A percentile compares a stretch with the other conserved stretches of the same genome.
Conservation (phyloP, 441 rosid species). For the Populus trichocarpa region DNA sequence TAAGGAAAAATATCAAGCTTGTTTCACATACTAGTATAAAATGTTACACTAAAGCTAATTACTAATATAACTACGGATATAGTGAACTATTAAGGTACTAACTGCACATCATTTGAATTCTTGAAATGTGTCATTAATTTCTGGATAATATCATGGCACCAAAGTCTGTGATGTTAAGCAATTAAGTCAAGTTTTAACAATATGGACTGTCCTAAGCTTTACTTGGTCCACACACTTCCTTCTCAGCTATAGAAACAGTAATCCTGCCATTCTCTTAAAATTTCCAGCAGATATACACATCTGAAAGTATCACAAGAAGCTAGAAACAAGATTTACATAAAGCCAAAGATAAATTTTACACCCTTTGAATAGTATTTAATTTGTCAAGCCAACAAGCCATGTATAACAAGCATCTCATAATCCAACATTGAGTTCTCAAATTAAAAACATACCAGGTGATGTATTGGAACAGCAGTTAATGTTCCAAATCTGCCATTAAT, state of each 20-base stretch:
- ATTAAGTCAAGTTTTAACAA: neutral
- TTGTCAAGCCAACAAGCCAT: neutral
- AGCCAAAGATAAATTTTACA: neutral
- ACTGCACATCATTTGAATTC: neutral
- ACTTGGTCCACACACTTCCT: neutral
- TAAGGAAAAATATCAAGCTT: neutral
- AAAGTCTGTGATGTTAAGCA: neutral
- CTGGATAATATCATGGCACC: neutral
- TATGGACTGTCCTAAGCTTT: neutral
- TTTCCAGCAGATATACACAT: neutral
- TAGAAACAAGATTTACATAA: neutral
- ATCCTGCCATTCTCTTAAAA: neutral
- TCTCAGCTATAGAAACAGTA: neutral
- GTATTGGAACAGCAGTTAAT: constrained; percentile 91
- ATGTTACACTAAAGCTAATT: neutral
- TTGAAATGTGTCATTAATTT: neutral
- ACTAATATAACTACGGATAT: neutral
- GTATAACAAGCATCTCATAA: neutral
- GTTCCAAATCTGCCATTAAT: constrained; percentile 99
- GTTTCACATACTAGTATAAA: neutral
- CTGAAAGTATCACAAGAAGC: neutral
- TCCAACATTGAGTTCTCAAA: constrained; percentile 7
- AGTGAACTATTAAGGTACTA: neutral
- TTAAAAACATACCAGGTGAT: constrained; percentile 76
- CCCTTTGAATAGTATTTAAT: neutral